Percentiles rank a stretch among this genome's conserved stretches.
phyloP scores from a whole-genome alignment of 345 rosid genomes.

The Limnanthes douglasii region DNA sequence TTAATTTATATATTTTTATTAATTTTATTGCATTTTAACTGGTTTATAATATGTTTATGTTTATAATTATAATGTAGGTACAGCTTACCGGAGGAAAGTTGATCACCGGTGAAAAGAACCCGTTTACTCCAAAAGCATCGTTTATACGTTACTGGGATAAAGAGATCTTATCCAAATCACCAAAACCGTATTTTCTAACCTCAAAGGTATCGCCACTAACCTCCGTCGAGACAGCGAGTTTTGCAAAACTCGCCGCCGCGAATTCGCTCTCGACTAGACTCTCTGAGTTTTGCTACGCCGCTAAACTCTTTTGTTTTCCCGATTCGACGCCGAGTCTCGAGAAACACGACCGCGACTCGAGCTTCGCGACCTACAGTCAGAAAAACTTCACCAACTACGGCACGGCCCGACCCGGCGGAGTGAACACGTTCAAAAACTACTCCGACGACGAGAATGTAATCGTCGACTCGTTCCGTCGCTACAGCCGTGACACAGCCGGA shows the following conservation, averaged over 20 bases:
- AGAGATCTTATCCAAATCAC: conserved; percentile 24
- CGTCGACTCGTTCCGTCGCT: conserved; percentile 39
- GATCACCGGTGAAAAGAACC: conserved; percentile 17
- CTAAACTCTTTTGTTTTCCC: conserved; percentile 73
- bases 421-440: conserved; percentile 41
- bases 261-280: conserved; percentile 35
- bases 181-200: conserved; percentile 48
- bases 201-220: conserved; percentile 67
- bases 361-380: conserved; percentile 27
- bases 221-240: conserved; percentile 42
- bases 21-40: not conserved
- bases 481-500: conserved; percentile 37
- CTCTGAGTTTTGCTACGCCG: conserved; percentile 57
- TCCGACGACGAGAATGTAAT: conserved; percentile 24
- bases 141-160: conserved; percentile 76
- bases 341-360: conserved; percentile 29
- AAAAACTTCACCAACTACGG: conserved; percentile 76
- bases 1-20: not conserved
- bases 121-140: conserved; percentile 59
- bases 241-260: conserved; percentile 48
- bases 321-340: conserved; percentile 19
- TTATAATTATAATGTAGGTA: conserved; percentile 5
- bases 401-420: conserved; percentile 24
- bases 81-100: conserved; percentile 10
- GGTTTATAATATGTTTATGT: not conserved